Conservation (phyloP, 225 moss, liverwort and hornwort genomes). For the Pseudisothecium myosuroides region DNA sequence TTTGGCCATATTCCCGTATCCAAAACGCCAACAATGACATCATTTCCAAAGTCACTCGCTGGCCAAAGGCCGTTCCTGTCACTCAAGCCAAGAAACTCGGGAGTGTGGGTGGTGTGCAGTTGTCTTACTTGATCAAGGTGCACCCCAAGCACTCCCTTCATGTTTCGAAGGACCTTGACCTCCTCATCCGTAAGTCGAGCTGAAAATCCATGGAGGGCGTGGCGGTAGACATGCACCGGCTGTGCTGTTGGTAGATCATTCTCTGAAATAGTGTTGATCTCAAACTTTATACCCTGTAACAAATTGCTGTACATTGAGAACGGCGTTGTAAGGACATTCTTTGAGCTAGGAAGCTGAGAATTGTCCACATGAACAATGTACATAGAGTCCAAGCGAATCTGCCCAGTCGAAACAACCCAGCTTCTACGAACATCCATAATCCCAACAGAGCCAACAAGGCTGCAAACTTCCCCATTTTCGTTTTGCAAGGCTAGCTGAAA, state of each 20-base stretch:
- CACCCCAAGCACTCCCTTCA: constrained; percentile 47
- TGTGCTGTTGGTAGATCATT: not conserved
- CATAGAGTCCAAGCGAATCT: not conserved
- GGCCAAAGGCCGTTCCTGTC: constrained; percentile 16
- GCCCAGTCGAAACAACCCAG: not conserved
- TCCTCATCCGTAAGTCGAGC: constrained; percentile 43
- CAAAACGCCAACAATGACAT: constrained; percentile 72
- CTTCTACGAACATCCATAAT: not conserved
- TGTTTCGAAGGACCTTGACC: constrained; percentile 17
- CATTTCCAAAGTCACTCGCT: constrained; percentile 45
- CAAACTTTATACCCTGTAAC: constrained; percentile 12
- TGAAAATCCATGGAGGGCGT: constrained; percentile 60
- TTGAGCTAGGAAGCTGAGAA: not conserved
- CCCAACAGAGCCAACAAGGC: constrained; percentile 3
- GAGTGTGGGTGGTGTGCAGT: constrained; percentile 67
- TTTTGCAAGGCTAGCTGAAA: not conserved
- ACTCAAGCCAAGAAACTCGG: constrained; percentile 59
- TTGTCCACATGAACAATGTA: constrained; percentile 12
- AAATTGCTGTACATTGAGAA: constrained; percentile 37
- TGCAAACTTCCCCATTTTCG: not conserved
- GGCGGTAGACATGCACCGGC: constrained; percentile 45
- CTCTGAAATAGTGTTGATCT: not conserved
- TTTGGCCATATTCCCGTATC: constrained; percentile 76
- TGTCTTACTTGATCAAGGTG: constrained; percentile 41
- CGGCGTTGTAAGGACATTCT: constrained; percentile 10